Conservation (phyloP, 2,329 filamentous ascomycete species). For the Helotiales sp. region DNA sequence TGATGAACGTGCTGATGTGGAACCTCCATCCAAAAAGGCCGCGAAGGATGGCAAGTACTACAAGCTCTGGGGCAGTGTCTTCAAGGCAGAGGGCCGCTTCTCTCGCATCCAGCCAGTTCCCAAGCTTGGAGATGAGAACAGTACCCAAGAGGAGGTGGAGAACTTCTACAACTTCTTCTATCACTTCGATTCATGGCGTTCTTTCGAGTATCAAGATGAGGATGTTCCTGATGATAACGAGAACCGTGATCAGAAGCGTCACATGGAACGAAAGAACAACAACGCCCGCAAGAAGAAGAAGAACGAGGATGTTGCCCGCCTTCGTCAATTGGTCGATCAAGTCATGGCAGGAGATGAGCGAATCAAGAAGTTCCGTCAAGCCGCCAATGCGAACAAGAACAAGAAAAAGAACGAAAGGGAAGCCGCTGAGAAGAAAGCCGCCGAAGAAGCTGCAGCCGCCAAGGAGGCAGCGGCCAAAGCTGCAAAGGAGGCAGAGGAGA, state of each 20-base stretch:
- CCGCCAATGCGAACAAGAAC: constrained; percentile 92
- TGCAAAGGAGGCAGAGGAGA: constrained; percentile 82
- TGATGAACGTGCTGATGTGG: constrained; percentile 90
- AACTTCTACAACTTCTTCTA: constrained; percentile 99
- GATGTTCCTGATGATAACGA: constrained; percentile 99
- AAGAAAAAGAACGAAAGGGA: constrained; percentile 91
- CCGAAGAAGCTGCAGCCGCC: constrained; percentile 81
- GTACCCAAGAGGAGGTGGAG: constrained; percentile 88
- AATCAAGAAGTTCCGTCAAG: constrained; percentile 95
- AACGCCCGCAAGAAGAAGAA: constrained; percentile 99
- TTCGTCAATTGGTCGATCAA: constrained; percentile 89
- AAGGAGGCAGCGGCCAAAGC: constrained; percentile 84
- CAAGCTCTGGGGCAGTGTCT: constrained; percentile 90
- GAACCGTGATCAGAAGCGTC: constrained; percentile 98
- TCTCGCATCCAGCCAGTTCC: constrained; percentile 90
- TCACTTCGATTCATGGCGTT: constrained; percentile 97
- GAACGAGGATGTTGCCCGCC: constrained; percentile 92
- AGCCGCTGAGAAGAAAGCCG: constrained; percentile 84
- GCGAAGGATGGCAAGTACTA: constrained; percentile 86
- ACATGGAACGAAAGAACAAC: constrained; percentile 97
- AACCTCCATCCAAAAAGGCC: constrained; percentile 92
- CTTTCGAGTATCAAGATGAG: constrained; percentile 98
- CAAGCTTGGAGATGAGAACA: constrained; percentile 80
- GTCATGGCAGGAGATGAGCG: constrained; percentile 85
- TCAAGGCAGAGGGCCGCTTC: constrained; percentile 92